Conservation (phyloP, 2,329 filamentous ascomycete genomes). For the Aspergillus ruber region DNA sequence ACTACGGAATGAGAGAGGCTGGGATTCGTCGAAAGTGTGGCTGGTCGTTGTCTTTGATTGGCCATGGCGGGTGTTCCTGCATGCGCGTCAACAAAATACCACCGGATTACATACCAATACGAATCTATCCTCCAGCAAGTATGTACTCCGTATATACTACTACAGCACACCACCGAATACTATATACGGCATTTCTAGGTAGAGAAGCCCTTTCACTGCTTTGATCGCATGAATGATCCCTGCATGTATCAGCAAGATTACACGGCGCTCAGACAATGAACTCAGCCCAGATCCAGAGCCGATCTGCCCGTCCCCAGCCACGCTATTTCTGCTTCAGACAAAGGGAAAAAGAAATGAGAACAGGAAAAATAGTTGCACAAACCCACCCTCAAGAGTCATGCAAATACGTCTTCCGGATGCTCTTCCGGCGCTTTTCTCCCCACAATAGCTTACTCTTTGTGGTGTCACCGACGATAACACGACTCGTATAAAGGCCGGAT, state of each 20-base stretch:
- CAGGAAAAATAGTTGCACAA: neutral
- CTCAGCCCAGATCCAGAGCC: neutral
- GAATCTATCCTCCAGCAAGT: neutral
- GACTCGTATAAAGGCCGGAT: neutral
- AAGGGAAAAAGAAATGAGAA: neutral
- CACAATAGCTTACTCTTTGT: too few relatives aligned
- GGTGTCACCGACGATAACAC: neutral
- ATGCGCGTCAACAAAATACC: neutral
- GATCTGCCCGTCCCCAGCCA: neutral
- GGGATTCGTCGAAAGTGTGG: neutral
- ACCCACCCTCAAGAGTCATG: neutral
- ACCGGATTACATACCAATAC: neutral
- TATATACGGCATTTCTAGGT: too few relatives aligned
- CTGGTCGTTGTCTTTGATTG: neutral
- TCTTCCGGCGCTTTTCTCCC: too few relatives aligned
- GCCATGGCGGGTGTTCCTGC: conserved; percentile 1
- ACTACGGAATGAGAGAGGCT: neutral
- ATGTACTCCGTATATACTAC: too few relatives aligned
- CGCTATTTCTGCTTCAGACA: neutral
- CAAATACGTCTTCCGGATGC: neutral
- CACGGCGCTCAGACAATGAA: neutral
- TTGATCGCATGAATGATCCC: too few relatives aligned
- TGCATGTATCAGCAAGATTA: neutral
- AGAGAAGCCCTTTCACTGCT: too few relatives aligned
- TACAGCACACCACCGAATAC: too few relatives aligned